Evolutionary conservation across 148 eudicot genomes (phyloP).

Genomic region (Salicornia ramosissima): DNA sequence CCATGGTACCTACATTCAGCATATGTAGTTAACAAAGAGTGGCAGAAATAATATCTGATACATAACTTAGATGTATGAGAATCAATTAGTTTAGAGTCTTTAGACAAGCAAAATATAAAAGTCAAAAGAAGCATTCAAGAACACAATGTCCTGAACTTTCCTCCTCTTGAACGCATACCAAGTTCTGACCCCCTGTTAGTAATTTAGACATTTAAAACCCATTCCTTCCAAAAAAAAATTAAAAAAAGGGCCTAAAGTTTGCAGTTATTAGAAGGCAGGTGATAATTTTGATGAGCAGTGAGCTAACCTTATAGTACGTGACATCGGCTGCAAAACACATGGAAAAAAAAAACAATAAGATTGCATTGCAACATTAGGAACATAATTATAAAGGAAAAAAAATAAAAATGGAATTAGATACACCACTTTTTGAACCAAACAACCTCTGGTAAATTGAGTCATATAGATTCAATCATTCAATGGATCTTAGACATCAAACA

Average conservation of each 20-base stretch:
- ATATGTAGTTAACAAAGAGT: conserved; percentile 13
- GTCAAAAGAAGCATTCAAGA: conserved; percentile 2
- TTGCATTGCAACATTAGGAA: not conserved
- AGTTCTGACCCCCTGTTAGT: not conserved
- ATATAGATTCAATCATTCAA: not conserved
- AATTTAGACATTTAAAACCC: not conserved
- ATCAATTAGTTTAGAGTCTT: not conserved
- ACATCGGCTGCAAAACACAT: conserved; percentile 46
- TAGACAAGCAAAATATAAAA: not conserved
- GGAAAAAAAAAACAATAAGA: conserved; percentile 4
- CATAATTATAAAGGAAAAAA: not conserved
- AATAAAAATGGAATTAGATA: not conserved
- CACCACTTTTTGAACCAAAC: not conserved
- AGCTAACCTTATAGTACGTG: conserved; percentile 62
- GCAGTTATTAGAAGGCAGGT: not conserved
- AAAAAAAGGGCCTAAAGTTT: not conserved
- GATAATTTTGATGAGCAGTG: not conserved
- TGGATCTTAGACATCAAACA: not conserved
- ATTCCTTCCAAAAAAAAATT: not conserved
- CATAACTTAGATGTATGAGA: not conserved
- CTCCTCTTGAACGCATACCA: not conserved
- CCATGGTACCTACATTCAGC: conserved; percentile 75
- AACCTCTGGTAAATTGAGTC: not conserved
- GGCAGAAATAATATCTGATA: not conserved
- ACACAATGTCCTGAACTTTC: not conserved